Percentiles rank a stretch among this genome's conserved stretches.
Evolutionary conservation across 495 filamentous ascomycete species (phyloP).

Genomic region (Aspergillus hancockii): DNA sequence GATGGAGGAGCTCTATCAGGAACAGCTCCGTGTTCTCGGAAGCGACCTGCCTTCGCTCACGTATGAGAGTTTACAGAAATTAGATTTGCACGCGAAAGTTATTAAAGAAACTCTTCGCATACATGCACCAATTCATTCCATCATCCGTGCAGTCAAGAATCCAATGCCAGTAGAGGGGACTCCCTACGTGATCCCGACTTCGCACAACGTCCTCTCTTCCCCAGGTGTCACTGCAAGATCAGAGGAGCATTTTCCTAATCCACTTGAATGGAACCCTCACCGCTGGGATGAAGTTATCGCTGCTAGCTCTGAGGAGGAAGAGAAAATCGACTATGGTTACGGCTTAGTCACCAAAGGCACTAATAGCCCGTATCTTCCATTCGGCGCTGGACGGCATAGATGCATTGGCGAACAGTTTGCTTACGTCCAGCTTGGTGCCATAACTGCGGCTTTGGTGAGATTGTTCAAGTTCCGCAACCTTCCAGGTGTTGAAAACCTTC

Average conservation of each 20-base stretch:
- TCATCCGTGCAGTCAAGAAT: constrained; percentile 62
- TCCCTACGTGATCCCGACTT: constrained; percentile 47
- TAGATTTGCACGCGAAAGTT: constrained; percentile 57
- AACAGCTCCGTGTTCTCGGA: constrained; percentile 54
- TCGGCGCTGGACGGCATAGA: constrained; percentile 56
- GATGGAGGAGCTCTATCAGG: constrained; percentile 58
- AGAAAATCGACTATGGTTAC: constrained; percentile 51
- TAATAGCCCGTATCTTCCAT: constrained; percentile 56
- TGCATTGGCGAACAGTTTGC: constrained; percentile 61
- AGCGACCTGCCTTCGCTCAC: constrained; percentile 53
- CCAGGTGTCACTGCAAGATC: constrained; percentile 50
- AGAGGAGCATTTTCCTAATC: constrained; percentile 45
- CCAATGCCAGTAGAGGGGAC: constrained; percentile 54
- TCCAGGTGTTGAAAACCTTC: constrained; percentile 32
- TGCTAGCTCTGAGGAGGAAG: constrained; percentile 37
- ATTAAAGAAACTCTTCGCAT: constrained; percentile 65
- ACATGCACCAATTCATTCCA: constrained; percentile 65
- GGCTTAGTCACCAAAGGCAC: constrained; percentile 52
- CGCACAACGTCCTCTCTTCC: constrained; percentile 50
- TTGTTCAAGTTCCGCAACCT: constrained; percentile 45
- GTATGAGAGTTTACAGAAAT: constrained; percentile 52
- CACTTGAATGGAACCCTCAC: constrained; percentile 53
- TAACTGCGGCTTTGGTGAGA: constrained; percentile 48
- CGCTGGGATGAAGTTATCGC: constrained; percentile 46
- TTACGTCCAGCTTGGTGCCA: constrained; percentile 52